Evolutionary conservation across 179 eudicot species (phyloP).

Genomic region (Actinidia arguta): DNA sequence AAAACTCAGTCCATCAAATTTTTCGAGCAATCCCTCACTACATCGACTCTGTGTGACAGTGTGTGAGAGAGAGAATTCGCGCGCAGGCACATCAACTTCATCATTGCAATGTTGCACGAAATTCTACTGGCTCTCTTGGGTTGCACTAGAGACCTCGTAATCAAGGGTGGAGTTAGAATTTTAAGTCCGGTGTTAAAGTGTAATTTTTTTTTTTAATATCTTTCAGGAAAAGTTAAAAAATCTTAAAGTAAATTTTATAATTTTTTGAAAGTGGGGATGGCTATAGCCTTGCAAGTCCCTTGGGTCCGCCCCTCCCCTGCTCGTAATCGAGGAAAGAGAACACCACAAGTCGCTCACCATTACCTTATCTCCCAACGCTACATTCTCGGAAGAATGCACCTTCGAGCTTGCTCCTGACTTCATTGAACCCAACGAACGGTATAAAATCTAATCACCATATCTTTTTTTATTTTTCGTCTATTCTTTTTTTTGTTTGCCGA

Average conservation of each 20-base stretch:
- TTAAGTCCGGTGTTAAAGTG: no score
- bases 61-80: not conserved
- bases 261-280: no score
- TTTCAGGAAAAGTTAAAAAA: no score
- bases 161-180: no score
- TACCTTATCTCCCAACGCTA: slow-evolving; percentile 52
- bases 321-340: slow-evolving; percentile 82
- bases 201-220: no score
- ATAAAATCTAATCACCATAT: not conserved
- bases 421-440: slow-evolving; percentile 79
- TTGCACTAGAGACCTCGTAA: slow-evolving; percentile 97
- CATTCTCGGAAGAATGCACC: slow-evolving; percentile 52
- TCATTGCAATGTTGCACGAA: slow-evolving; percentile 80
- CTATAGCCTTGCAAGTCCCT: no score
- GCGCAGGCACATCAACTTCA: not conserved
- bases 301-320: no score
- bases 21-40: not conserved
- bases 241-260: no score
- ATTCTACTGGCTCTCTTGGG: slow-evolving; percentile 81
- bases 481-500: not conserved
- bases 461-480: not conserved
- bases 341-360: slow-evolving; percentile 45
- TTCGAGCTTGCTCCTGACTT: slow-evolving; percentile 94
- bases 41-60: not conserved
- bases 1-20: not conserved